Percentiles rank a stretch among this genome's conserved stretches.
phyloP scores from a whole-genome alignment of 2,329 filamentous ascomycete species.

The Fusarium sterilihyphosum region DNA sequence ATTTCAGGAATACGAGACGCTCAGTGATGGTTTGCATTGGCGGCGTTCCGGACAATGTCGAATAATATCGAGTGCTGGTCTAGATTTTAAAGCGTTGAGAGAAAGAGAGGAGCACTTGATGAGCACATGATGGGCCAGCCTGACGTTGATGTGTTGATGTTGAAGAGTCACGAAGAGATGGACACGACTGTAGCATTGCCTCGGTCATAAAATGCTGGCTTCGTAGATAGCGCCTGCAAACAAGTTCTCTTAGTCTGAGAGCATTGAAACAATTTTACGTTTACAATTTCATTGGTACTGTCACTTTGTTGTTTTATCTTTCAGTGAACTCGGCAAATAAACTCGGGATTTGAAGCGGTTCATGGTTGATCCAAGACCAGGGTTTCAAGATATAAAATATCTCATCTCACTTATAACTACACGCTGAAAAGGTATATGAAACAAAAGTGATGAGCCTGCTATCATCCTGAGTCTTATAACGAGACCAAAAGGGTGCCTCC shows the following conservation, averaged over 20 bases:
- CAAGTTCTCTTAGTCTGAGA: conserved; percentile 5
- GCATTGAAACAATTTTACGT: conserved; percentile 21
- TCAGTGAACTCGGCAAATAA: neutral
- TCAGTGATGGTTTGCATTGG: conserved; percentile 53
- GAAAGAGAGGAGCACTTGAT: conserved; percentile 45
- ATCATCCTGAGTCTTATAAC: neutral
- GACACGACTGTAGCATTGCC: conserved; percentile 15
- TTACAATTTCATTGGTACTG: neutral
- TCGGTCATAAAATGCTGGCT: conserved; percentile 17
- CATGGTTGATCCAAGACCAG: neutral
- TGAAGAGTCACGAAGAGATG: conserved; percentile 24
- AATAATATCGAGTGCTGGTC: conserved; percentile 51
- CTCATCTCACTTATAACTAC: neutral
- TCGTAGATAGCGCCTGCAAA: conserved; percentile 23
- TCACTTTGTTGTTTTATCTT: neutral
- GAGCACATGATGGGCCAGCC: conserved; percentile 36
- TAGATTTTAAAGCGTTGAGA: conserved; percentile 48
- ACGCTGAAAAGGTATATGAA: neutral
- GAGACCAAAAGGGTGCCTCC: neutral
- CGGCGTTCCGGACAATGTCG: conserved; percentile 54
- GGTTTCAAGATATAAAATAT: neutral
- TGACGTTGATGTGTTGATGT: conserved; percentile 29
- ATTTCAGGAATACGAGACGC: conserved; percentile 44
- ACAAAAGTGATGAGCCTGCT: neutral
- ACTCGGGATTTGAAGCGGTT: neutral